A percentile compares a stretch with the other conserved stretches of the same genome.
These are phyloP conservation scores for Pseudogymnoascus sp. DNA, from an alignment of 2,329 filamentous ascomycete genomes.

Conservation along the genomic window DNA sequence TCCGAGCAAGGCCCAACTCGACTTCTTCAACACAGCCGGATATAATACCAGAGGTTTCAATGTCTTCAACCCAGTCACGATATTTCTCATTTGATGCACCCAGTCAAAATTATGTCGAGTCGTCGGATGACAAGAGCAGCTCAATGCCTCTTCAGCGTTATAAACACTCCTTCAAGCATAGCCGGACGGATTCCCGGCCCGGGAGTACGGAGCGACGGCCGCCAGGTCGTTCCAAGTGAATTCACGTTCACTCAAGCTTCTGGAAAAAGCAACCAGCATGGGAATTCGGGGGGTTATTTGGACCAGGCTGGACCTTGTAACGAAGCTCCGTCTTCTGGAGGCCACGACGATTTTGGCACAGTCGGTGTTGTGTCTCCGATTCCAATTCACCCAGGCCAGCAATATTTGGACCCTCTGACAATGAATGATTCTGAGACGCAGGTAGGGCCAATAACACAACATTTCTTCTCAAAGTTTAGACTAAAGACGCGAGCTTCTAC, in stretches of 20 bases:
- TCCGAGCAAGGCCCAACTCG: not conserved
- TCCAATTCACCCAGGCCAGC: not conserved
- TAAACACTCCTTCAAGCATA: not conserved
- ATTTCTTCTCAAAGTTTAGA: constrained; percentile 21
- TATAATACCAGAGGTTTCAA: not conserved
- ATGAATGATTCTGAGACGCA: not conserved
- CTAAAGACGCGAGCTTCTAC: constrained; percentile 21
- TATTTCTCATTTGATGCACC: not conserved
- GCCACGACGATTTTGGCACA: not conserved
- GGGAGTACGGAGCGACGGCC: not conserved
- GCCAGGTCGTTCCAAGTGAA: not conserved
- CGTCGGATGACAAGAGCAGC: not conserved
- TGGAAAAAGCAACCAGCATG: not conserved
- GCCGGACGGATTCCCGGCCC: not conserved
- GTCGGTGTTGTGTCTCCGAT: not conserved
- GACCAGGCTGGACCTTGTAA: not conserved
- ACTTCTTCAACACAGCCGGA: not conserved
- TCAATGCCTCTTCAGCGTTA: not conserved
- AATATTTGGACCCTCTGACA: not conserved
- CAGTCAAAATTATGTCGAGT: not conserved
- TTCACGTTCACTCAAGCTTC: not conserved
- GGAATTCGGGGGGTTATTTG: not conserved
- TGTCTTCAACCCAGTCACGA: not conserved
- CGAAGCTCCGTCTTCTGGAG: not conserved
- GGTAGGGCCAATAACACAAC: constrained; percentile 10